Conservation (phyloP, 352 stramenopile genomes). For the Pythium phragmitis region DNA sequence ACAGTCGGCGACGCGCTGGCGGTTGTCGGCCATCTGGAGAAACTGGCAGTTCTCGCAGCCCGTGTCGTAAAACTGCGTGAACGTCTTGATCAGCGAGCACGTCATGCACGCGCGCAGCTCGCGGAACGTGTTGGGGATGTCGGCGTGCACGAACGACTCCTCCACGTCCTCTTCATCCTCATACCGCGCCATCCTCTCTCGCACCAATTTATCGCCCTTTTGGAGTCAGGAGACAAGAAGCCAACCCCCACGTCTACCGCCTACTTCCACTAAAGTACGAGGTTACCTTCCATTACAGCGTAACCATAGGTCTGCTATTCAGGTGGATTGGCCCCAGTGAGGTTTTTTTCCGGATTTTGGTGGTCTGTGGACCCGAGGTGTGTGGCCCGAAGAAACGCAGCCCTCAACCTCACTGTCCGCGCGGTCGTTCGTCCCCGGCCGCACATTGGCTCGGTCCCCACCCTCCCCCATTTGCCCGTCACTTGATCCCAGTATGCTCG, state of each 20-base stretch:
- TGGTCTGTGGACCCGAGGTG: constrained; percentile 11
- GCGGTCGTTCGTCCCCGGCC: background rate
- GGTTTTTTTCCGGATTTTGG: constrained; percentile 28
- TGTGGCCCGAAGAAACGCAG: constrained; percentile 22
- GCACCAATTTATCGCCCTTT: background rate
- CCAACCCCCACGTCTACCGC: background rate
- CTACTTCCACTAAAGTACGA: constrained; percentile 4
- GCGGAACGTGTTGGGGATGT: constrained; percentile 88
- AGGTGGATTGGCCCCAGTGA: constrained; percentile 9
- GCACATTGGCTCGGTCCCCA: constrained; percentile 2
- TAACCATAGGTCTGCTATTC: background rate
- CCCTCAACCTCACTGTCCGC: background rate
- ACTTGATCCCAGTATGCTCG: constrained; percentile 22
- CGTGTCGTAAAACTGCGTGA: constrained; percentile 90
- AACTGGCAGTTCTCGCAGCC: constrained; percentile 89
- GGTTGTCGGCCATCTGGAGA: constrained; percentile 89
- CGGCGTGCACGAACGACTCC: constrained; percentile 73
- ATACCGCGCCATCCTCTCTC: constrained; percentile 43
- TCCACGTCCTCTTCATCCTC: constrained; percentile 85
- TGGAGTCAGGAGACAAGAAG: background rate
- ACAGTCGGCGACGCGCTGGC: constrained; percentile 84
- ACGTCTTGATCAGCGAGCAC: constrained; percentile 88
- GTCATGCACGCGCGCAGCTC: constrained; percentile 88
- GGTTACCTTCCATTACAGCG: background rate
- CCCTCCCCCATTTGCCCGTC: background rate